Evolutionary conservation across 1,139 yeast species (phyloP), one percentile per base, ranked within the genome.

Genomic region (Hemisphaericaspora lyxosophila): DNA sequence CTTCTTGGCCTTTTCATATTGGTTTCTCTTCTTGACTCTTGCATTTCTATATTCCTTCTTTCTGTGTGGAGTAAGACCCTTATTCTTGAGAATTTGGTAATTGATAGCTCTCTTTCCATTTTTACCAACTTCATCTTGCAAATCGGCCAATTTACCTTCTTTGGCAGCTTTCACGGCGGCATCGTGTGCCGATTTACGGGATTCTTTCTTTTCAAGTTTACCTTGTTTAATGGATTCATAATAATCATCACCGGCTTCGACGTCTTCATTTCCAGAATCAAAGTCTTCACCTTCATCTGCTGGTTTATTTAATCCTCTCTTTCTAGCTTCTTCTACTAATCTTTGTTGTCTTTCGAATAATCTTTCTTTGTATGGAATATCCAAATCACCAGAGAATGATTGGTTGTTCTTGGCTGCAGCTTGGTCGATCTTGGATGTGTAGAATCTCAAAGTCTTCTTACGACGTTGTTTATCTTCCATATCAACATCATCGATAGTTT

Each of bases 21-120:
- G 88, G 81, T 82, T 86, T 75, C 97, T 85, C 95, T 92, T 92
- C 75, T 92, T 92, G 57, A 92, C 97, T 67, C 99, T 84, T 30
- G 97, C 79, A 60, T 92, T 94, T 67, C 97, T 78, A 71, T 85
- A 82, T 51, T 88, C 97, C 74, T 92, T 92, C 72, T 85, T 85
- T 59, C 96, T 78, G 62, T 84, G 85, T 17, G 95, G 90, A 2
- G 97, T 88, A 49, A 92, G 80, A 57, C 99, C 99, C 70, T 87
- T 89, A 64, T 90, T 90, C 74, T 89, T 89, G 67, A 87, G 75
- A 47, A 90, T 90, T 67, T 90, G 97, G 67, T 82, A 92, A 59
- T 85, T 89, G 58, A 92, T 77, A 3, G 97, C 97, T 59, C 99
- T 85, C 72, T 92, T 92, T 39, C 96, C 97, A 51, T 83, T 81